Evolutionary conservation across 305 asterid species (phyloP).

Genomic region (Fraxinus sp.): DNA sequence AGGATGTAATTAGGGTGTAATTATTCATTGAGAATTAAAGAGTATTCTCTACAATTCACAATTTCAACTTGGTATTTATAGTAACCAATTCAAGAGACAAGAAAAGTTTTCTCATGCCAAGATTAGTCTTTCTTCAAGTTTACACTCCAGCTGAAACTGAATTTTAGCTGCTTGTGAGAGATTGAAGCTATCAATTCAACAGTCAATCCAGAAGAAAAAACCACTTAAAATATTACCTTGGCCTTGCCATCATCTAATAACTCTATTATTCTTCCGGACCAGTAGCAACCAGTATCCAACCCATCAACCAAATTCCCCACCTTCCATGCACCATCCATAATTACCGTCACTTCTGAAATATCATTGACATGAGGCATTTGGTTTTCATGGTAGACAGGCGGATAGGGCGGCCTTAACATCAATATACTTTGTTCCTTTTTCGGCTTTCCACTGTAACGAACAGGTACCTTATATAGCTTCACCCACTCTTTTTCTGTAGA

Average conservation of each 20-base stretch:
- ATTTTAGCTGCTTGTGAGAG: not conserved
- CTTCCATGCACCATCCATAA: conserved; percentile 50
- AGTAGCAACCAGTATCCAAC: conserved; percentile 48
- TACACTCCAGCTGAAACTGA: not conserved
- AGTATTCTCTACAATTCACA: not conserved
- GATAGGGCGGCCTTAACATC: conserved; percentile 71
- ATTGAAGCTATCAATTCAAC: conserved; percentile 1
- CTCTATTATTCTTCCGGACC: conserved; percentile 63
- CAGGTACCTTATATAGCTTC: conserved; percentile 38
- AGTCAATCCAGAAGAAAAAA: conserved; percentile 10
- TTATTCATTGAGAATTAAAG: not conserved
- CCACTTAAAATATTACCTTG: conserved; percentile 44
- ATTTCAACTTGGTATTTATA: not conserved
- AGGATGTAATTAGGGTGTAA: not conserved
- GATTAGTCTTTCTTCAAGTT: not conserved
- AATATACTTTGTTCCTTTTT: conserved; percentile 30
- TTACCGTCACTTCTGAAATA: conserved; percentile 46
- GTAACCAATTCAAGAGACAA: not conserved
- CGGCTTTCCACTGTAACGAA: conserved; percentile 19
- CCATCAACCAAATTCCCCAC: conserved; percentile 79
- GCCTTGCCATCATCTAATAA: conserved; percentile 50
- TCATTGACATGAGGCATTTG: conserved; percentile 32
- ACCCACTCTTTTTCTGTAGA: conserved; percentile 49
- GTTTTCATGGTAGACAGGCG: conserved; percentile 34
- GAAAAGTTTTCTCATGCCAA: not conserved